Base-by-base conservation (phyloP, 2,329 filamentous ascomycete species). In the Cladosporium cucumerinum region DNA sequence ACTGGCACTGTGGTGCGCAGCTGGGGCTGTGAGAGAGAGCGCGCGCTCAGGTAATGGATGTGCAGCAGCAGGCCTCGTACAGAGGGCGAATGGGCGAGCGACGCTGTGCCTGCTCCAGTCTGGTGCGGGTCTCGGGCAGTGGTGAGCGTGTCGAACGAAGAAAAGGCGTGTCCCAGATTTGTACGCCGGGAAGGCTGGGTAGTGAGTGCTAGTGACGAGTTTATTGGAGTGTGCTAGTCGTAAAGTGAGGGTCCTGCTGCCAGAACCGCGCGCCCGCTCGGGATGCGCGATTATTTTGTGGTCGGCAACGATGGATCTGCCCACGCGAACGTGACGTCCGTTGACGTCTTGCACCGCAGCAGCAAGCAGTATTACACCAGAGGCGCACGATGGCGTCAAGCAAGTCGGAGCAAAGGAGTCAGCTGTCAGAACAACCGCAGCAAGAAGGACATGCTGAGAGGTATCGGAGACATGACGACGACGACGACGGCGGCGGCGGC, bases 311-410 rank as follows among this genome's bases (percentile, higher is more conserved):
- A 54, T 61, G 59, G 36, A 59, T 59, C 39, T 51, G 46, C 59
- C 46, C 59, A 52, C 59, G 59, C 59, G 59, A 52, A 61, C 59
- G 59, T 51, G 26, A 48, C 59, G 43, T 61, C 34, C 59, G 43
- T 61, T 51, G 46, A 61, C 58, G 58, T 34, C 58, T 51, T 49
- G 39, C 57, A 25, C 26, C n/a, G 23, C 55, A 43, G 55, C 55
- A 39, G 52, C 55, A 34, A 43, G 36, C 36, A 43, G 57, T 23
- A 23, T 7, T 28, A 28, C 23, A 30, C 26, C 39, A 46, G 39
- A 46, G 51, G 28, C 21, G 55, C 55, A 46, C 55, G 55, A 58
- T 58, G 55, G 55, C 55, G 55, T 58, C 39, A 46, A 46, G 39
- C 39, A 46, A 6, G 51, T 55, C 23, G 55, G n/a, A 23, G 36